Evolutionary conservation across 768 basidiomycete genomes (phyloP).

Genomic region (Tricholoma hemisulphureum): DNA sequence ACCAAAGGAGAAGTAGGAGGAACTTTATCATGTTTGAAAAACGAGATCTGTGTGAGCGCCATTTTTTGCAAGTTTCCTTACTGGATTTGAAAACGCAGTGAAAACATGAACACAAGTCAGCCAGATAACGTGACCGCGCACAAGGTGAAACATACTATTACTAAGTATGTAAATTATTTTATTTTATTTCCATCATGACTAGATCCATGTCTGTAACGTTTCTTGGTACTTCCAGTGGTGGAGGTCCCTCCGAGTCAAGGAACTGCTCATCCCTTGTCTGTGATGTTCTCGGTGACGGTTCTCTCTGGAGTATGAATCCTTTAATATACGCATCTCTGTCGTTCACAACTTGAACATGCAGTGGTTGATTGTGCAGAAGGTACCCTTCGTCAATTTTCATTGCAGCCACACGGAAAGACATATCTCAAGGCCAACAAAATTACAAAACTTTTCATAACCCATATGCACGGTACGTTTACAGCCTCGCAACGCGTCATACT

Average conservation of each 20-base stretch:
- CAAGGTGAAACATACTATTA: no score
- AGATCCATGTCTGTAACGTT: slow-evolving; percentile 60
- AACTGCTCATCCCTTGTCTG: slow-evolving; percentile 76
- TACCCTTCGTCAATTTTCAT: slow-evolving; percentile 64
- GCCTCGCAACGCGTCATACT: background rate
- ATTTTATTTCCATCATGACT: slow-evolving; percentile 1
- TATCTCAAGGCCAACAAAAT: slow-evolving; percentile 47
- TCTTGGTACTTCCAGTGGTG: slow-evolving; percentile 74
- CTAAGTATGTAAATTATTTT: no score
- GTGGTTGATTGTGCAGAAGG: slow-evolving; percentile 88
- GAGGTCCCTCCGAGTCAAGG: slow-evolving; percentile 69
- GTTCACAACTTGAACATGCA: slow-evolving; percentile 8
- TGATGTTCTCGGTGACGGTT: slow-evolving; percentile 50
- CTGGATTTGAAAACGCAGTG: no score
- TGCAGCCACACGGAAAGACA: slow-evolving; percentile 42
- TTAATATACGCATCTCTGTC: background rate
- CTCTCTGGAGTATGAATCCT: slow-evolving; percentile 68
- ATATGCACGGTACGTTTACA: slow-evolving; percentile 65
- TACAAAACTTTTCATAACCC: slow-evolving; percentile 76
- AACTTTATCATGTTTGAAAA: slow-evolving; percentile 6
- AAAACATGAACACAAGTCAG: background rate
- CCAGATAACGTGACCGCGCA: slow-evolving; percentile 18
- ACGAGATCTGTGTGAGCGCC: slow-evolving; percentile 14
- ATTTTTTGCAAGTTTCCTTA: no score
- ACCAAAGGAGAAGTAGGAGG: slow-evolving; percentile 6